These are phyloP conservation scores for Ophiostoma piceae DNA, from an alignment of 2,329 filamentous ascomycete species.

Conservation along the genomic window DNA sequence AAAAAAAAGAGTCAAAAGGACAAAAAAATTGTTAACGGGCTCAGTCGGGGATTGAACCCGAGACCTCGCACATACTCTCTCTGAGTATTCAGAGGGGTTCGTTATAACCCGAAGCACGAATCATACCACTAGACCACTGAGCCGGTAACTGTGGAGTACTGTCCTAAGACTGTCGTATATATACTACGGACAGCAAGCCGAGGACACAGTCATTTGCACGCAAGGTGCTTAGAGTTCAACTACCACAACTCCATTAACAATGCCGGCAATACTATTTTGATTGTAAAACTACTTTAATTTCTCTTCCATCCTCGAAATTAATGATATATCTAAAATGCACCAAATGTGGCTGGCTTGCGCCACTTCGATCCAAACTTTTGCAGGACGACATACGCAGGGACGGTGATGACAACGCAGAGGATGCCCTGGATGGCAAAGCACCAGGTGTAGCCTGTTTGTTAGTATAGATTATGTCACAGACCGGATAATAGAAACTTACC, in stretches of 20 bases:
- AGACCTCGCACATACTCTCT: slow-evolving; percentile 17
- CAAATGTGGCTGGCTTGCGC: neutral
- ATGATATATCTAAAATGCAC: neutral
- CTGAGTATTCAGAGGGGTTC: slow-evolving; percentile 14
- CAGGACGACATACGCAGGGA: neutral
- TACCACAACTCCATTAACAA: no score
- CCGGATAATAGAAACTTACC: neutral
- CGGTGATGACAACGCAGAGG: slow-evolving; percentile 32
- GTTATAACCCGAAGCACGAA: slow-evolving; percentile 17
- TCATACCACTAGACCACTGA: slow-evolving; percentile 19
- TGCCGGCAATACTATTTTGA: no score
- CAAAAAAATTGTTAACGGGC: neutral
- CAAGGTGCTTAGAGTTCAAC: no score
- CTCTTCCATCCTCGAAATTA: no score
- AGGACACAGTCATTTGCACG: no score
- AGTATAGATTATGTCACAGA: slow-evolving; percentile 27
- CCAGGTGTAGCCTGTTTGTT: slow-evolving; percentile 44
- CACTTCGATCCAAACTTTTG: neutral
- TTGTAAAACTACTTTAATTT: no score
- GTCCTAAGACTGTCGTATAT: no score
- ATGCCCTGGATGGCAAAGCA: slow-evolving; percentile 46
- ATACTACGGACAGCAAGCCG: no score
- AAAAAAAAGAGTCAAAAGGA: neutral
- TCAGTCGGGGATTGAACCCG: slow-evolving; percentile 19
- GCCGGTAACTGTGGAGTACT: slow-evolving; percentile 8